Conservation (phyloP, 345 rosid species). For the Acer yangbiense region DNA sequence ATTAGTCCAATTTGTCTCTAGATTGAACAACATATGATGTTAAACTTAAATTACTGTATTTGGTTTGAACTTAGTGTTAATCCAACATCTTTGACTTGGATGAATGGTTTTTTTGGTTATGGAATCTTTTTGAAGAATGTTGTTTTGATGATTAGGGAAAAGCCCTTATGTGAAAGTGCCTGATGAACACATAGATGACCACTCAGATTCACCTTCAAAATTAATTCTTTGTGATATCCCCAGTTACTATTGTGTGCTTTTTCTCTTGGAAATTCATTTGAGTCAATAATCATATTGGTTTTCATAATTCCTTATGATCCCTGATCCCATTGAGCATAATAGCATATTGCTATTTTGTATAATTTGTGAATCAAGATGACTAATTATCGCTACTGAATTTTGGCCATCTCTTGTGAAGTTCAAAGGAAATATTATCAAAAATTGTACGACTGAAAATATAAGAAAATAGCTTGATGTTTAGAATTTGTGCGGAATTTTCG, state of each 20-base stretch:
- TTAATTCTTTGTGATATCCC: background rate
- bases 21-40: background rate
- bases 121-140: background rate
- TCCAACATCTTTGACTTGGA: background rate
- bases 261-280: background rate
- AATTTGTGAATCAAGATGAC: background rate
- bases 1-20: background rate
- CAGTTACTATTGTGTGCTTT: background rate
- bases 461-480: background rate
- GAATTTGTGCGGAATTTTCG: background rate
- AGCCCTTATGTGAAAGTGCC: background rate
- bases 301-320: background rate
- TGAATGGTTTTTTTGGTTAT: background rate
- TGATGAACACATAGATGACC: background rate
- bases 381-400: background rate
- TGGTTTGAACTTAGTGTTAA: background rate
- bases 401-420: background rate
- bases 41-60: background rate
- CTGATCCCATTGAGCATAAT: background rate
- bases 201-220: background rate
- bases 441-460: background rate
- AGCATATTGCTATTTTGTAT: background rate
- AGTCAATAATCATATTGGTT: background rate
- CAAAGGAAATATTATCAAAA: background rate
- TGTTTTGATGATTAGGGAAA: background rate